Base-by-base conservation (phyloP, 208 protist species). In the Crithidia fasciculata region DNA sequence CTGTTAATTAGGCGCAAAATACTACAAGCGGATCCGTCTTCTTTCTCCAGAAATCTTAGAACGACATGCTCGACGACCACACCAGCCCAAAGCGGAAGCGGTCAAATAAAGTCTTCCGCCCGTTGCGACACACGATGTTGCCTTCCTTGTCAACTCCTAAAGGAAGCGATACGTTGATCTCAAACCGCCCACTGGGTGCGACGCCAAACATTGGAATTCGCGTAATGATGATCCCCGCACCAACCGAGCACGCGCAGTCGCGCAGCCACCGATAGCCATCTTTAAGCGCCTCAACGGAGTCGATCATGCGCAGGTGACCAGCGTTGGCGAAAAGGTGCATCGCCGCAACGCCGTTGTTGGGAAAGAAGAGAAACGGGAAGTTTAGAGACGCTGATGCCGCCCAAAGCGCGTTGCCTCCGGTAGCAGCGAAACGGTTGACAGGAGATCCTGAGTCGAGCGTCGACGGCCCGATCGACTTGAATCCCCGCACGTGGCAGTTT, bases 321-420 rank as follows among this genome's bases (percentile, higher is more conserved):
- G 80, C 84, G 56, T 96, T 96, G 18, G 83, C 89, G 74, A 96
- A 96, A 9, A 96, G 18, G 70, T 96, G 92, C 92, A 92, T 92
- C 3, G 87, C 76, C 2, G 86, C 88, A 12, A 96, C 64, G 13
- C 92, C 92, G 77, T 96, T 96, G 39, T 94, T 77, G 0, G 89
- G 89, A 36, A 91, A 88, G 62, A 92, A 86, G 18, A 89, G 57
- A 75, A 96, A 87, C 8, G 92, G 92, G 68, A 96, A 94, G 72
- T 94, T 96, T 3, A 96, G 55, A 37, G 76, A 89, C 16, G 89
- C 39, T n/a, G 89, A 94, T 28, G 89, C 82, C 18, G 87, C 92
- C 92, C 92, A 96, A 15, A 94, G 74, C 28, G 84, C 89, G 72
- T 96, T 96, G 12, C 92, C 92, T 40, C 92, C 92, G 13, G 88